Evolutionary conservation across 352 stramenopile genomes (phyloP).

Genomic region (Pythium plurisporium): DNA sequence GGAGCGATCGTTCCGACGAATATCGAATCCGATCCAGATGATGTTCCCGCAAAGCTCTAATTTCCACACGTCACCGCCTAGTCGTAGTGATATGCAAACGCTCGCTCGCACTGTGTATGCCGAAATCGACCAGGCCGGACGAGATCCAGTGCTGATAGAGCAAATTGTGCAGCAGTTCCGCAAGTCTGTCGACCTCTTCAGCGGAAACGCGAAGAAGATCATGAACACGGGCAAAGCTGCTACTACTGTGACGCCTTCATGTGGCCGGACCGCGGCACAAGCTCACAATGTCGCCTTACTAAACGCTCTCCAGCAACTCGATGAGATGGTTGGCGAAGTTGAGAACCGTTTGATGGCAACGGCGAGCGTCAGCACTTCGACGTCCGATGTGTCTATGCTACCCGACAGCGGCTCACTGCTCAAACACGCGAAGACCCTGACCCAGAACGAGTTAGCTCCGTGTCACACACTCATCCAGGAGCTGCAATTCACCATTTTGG

Average conservation of each 20-base stretch:
- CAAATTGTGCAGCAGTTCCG: slow-evolving; percentile 56
- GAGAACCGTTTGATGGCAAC: slow-evolving; percentile 30
- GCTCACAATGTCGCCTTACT: slow-evolving; percentile 78
- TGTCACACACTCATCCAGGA: slow-evolving; percentile 49
- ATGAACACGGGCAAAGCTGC: slow-evolving; percentile 60
- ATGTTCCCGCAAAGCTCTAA: slow-evolving; percentile 85
- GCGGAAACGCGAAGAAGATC: slow-evolving; percentile 63
- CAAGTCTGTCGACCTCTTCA: slow-evolving; percentile 66
- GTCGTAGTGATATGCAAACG: slow-evolving; percentile 79
- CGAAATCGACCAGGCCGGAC: slow-evolving; percentile 60
- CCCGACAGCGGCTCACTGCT: slow-evolving; percentile 15
- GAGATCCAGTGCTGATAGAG: slow-evolving; percentile 54
- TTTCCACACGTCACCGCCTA: slow-evolving; percentile 78
- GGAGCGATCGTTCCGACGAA: slow-evolving; percentile 49
- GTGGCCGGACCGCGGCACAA: slow-evolving; percentile 56
- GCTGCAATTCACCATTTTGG: slow-evolving; percentile 57
- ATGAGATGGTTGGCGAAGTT: slow-evolving; percentile 59
- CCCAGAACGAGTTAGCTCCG: slow-evolving; percentile 32
- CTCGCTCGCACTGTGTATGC: slow-evolving; percentile 66
- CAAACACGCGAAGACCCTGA: slow-evolving; percentile 39
- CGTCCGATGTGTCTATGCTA: not conserved
- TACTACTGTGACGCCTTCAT: slow-evolving; percentile 40
- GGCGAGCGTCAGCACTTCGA: slow-evolving; percentile 1
- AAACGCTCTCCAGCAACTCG: slow-evolving; percentile 59
- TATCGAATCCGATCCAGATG: slow-evolving; percentile 77